phyloP scores from a whole-genome alignment of 768 basidiomycete species.

The Naganishia onofrii region DNA sequence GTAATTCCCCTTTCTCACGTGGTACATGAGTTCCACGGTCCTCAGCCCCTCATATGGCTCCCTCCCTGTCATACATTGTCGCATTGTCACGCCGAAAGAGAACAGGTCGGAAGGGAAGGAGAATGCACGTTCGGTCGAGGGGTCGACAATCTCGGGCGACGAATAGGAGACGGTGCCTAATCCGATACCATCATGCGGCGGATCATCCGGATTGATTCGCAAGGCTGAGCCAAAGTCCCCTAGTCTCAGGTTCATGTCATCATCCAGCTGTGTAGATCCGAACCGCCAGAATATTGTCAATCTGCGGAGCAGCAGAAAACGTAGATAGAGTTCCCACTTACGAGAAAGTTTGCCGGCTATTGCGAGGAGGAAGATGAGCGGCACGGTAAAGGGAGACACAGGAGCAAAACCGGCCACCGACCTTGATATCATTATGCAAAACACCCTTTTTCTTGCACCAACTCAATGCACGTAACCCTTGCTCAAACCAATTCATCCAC shows the following conservation, averaged over 20 bases:
- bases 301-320: neutral
- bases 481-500: conserved; percentile 51
- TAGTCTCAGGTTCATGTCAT: conserved; percentile 49
- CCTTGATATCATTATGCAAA: conserved; percentile 56
- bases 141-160: conserved; percentile 54
- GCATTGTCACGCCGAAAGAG: conserved; percentile 54
- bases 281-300: conserved; percentile 45
- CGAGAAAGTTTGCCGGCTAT: conserved; percentile 16
- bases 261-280: conserved; percentile 39
- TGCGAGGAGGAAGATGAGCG: neutral
- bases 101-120: conserved; percentile 55
- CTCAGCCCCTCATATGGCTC: conserved; percentile 53
- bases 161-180: conserved; percentile 55
- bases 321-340: neutral
- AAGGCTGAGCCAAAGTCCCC: conserved; percentile 55
- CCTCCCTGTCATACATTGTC: conserved; percentile 50
- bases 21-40: conserved; percentile 53
- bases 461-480: conserved; percentile 47
- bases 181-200: conserved; percentile 52
- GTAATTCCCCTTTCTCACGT: conserved; percentile 50
- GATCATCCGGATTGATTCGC: conserved; percentile 42
- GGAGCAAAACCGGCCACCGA: conserved; percentile 18
- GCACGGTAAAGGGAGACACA: neutral
- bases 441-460: conserved; percentile 53
- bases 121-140: conserved; percentile 46